Percentiles rank a stretch among this genome's conserved stretches.
These are phyloP conservation scores for Suillus luteus DNA, from an alignment of 768 basidiomycete genomes.

Conservation along the genomic window DNA sequence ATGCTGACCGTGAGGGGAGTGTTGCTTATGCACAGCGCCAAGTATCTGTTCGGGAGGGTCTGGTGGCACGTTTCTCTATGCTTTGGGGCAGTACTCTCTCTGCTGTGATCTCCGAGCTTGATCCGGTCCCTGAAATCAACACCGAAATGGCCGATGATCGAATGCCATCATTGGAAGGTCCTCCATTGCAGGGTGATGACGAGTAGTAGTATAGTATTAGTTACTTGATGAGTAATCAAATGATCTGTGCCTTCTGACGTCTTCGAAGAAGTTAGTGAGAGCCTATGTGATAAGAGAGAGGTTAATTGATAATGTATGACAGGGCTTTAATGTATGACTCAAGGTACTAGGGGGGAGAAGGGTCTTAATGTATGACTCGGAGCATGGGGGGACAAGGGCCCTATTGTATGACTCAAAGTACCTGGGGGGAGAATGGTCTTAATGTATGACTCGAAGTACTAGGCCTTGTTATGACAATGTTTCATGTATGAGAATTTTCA, in stretches of 20 bases:
- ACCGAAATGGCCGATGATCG: neutral
- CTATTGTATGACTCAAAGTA: neutral
- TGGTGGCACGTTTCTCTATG: neutral
- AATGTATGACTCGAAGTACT: too few species aligned
- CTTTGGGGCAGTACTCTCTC: neutral
- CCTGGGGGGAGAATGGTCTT: neutral
- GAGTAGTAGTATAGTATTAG: too few species aligned
- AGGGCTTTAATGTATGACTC: neutral
- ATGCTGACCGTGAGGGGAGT: neutral
- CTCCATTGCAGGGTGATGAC: too few species aligned
- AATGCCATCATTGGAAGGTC: too few species aligned
- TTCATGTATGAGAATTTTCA: too few species aligned
- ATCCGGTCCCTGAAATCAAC: neutral
- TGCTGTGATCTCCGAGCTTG: neutral
- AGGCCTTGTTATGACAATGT: too few species aligned
- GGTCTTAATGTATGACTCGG: neutral
- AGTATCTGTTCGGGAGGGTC: neutral
- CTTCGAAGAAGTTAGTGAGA: neutral
- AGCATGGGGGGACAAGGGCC: too few species aligned
- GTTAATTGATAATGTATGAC: neutral
- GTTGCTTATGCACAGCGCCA: neutral
- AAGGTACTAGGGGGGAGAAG: neutral
- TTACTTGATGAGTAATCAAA: neutral
- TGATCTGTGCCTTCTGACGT: neutral
- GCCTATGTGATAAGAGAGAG: neutral